Evolutionary conservation across 148 eudicot genomes (phyloP), one percentile per base, ranked within the genome.

Genomic region (Chenopodium berlandieri): DNA sequence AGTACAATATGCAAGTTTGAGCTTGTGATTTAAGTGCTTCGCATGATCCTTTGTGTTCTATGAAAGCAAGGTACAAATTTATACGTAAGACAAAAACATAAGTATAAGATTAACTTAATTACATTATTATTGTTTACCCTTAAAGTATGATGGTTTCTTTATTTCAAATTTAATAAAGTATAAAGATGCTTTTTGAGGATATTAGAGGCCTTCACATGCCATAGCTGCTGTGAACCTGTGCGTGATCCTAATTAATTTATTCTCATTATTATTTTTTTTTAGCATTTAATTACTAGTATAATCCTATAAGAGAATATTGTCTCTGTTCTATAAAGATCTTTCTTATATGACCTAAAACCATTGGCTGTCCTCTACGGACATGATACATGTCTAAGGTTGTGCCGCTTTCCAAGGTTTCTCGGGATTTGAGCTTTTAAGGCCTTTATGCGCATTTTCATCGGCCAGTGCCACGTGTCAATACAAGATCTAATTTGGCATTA

Each of bases 121-220:
- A 40, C 44, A 40, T 40, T 40, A 40, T 40, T 40, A 5, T 40
- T 40, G 44, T 9, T 25, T 9, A 12, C 23, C 75, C 75, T 69
- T 4, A 20, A 62, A 22, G 2, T 6, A n/a, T 44, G 37, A 31
- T 27, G 13, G 14, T 27, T 32, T 1, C 40, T 75, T 27, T 75
- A 47, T 47, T 17, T 10, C 50, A 46, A 66, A 67, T 65, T 13
- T 48, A 6, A 3, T 27, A 67, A 56, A 75, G 27, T 17, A 0
- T 20, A 31, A 81, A 82, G 78, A 77, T 75, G 60, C 79, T 73
- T 73, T 71, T 4, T 19, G 72, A 71, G 70, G 25, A 73, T 73
- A 52, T 34, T 30, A 65, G 78, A 65, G 68, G 81, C 6, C 66
- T 81, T 83, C 82, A 83, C 85, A 82, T 73, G 85, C 82, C 66